Percentiles rank a stretch among this genome's conserved stretches.
These are phyloP conservation scores for Volvox reticuliferus DNA, from an alignment of 139 green algal genomes.

Conservation along the genomic window DNA sequence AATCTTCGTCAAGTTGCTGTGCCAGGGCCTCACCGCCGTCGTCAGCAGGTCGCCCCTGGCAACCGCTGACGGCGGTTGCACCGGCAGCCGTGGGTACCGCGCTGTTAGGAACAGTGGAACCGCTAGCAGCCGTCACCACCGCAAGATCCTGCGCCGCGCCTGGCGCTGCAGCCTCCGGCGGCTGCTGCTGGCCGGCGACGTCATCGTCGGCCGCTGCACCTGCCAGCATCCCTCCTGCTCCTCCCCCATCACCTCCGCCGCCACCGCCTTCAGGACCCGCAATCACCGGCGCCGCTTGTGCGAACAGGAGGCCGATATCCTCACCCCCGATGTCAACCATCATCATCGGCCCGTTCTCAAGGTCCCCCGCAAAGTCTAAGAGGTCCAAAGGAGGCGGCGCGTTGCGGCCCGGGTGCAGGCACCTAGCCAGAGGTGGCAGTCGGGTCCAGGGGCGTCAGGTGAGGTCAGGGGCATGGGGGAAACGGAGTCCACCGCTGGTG, in stretches of 20 bases:
- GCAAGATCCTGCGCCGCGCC: too few relatives aligned
- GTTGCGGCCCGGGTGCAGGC: conserved; percentile 11
- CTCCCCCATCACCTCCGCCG: neutral
- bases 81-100: too few relatives aligned
- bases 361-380: neutral
- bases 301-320: neutral
- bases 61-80: too few relatives aligned
- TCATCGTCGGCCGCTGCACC: neutral
- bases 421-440: neutral
- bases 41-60: too few relatives aligned
- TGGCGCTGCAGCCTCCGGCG: neutral
- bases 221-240: neutral
- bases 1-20: too few relatives aligned
- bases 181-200: neutral
- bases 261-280: neutral
- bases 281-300: neutral
- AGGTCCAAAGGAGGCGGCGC: conserved; percentile 6
- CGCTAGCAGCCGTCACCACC: too few relatives aligned
- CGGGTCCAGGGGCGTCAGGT: too few relatives aligned
- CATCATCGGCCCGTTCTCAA: neutral
- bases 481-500: too few relatives aligned
- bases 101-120: too few relatives aligned
- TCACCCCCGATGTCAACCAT: neutral
- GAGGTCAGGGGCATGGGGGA: too few relatives aligned
- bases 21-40: too few relatives aligned